phyloP scores from a whole-genome alignment of 176 grass and related monocot species.

The Eleusine indica region DNA sequence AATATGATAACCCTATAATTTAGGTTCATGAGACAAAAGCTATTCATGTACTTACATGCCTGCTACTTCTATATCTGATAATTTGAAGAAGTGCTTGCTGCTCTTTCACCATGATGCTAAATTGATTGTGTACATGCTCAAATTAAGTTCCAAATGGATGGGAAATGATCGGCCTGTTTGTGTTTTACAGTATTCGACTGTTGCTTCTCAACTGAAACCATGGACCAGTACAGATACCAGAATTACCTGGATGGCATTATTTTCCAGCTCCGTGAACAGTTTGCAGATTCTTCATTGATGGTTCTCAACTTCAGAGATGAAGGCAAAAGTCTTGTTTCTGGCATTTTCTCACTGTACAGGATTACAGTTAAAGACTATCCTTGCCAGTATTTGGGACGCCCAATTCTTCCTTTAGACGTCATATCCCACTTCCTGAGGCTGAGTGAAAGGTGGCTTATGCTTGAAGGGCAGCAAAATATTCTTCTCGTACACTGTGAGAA shows the following conservation, averaged over 20 bases:
- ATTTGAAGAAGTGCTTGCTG: not conserved
- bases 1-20: not conserved
- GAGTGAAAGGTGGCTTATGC: constrained; percentile 78
- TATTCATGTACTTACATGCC: not conserved
- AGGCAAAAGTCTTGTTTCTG: constrained; percentile 58
- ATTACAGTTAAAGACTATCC: constrained; percentile 81
- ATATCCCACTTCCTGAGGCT: constrained; percentile 79
- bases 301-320: constrained; percentile 82
- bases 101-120: not conserved
- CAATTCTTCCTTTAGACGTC: constrained; percentile 84
- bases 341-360: constrained; percentile 59
- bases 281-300: constrained; percentile 75
- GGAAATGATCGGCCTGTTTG: constrained; percentile 24
- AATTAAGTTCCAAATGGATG: not conserved
- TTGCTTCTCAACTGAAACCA: constrained; percentile 83
- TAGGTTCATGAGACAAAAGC: not conserved
- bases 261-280: constrained; percentile 69
- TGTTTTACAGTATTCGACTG: constrained; percentile 87
- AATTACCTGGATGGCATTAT: constrained; percentile 74
- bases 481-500: constrained; percentile 91
- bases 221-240: constrained; percentile 73
- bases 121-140: not conserved
- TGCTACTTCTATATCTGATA: not conserved
- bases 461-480: constrained; percentile 76
- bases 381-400: constrained; percentile 67